Conservation (phyloP, 768 basidiomycete species). For the Pulveroboletus ravenelii region DNA sequence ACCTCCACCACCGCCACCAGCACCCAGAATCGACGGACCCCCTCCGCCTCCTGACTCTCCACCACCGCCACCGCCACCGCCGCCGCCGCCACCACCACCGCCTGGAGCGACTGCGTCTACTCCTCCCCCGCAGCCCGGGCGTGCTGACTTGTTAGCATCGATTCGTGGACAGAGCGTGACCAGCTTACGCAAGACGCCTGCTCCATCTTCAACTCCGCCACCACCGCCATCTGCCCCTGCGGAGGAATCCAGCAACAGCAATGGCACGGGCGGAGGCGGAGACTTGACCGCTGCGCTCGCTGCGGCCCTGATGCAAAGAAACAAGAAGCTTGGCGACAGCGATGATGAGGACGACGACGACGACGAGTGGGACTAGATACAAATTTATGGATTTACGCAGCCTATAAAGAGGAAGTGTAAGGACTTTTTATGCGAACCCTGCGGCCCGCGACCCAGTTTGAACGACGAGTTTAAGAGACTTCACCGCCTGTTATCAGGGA, state of each 20-base stretch:
- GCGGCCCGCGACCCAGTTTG: background rate
- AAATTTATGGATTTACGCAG: conserved; percentile 6
- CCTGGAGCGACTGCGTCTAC: conserved; percentile 26
- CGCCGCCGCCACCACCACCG: conserved; percentile 36
- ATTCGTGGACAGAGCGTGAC: conserved; percentile 81
- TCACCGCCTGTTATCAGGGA: background rate
- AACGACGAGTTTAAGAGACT: background rate
- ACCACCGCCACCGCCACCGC: conserved; percentile 27
- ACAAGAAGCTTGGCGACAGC: conserved; percentile 83
- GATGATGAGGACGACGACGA: no score
- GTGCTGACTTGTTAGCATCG: conserved; percentile 64
- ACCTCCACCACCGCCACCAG: conserved; percentile 8
- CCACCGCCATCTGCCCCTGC: conserved; percentile 31
- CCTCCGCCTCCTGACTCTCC: conserved; percentile 34
- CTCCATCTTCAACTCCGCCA: conserved; percentile 18
- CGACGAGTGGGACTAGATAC: conserved; percentile 51
- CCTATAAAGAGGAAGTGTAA: conserved; percentile 4
- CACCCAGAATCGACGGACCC: conserved; percentile 19
- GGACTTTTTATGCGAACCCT: background rate
- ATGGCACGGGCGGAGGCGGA: conserved; percentile 43
- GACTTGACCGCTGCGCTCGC: conserved; percentile 83
- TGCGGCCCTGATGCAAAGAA: conserved; percentile 74
- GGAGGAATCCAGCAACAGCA: conserved; percentile 31
- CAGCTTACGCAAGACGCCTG: conserved; percentile 54
- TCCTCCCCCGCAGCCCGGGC: conserved; percentile 52